Percentiles rank a stretch among this genome's conserved stretches.
Conservation (phyloP, 805 yeast species). For the Hagleromyces aurorensis region DNA sequence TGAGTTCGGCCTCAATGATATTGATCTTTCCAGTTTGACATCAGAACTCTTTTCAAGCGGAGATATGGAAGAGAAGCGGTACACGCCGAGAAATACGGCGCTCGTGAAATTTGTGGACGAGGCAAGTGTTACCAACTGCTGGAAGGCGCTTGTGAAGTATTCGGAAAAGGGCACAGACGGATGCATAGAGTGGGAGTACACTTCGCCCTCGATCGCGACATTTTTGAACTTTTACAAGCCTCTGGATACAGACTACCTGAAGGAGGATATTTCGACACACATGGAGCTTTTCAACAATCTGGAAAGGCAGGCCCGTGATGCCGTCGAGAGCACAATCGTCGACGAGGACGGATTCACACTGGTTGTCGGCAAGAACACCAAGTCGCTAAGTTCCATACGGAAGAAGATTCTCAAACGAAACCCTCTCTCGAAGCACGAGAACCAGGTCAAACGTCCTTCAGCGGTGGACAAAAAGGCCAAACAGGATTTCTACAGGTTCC, state of each 20-base stretch:
- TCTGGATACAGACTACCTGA: slow-evolving; percentile 42
- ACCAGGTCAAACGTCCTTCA: slow-evolving; percentile 14
- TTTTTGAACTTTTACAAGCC: slow-evolving; percentile 39
- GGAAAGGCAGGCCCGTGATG: slow-evolving; percentile 55
- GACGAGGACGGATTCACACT: slow-evolving; percentile 93
- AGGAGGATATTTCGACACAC: slow-evolving; percentile 48
- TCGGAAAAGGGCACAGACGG: slow-evolving; percentile 37
- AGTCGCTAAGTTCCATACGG: slow-evolving; percentile 45
- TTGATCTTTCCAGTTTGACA: slow-evolving; percentile 52
- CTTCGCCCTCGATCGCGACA: slow-evolving; percentile 32
- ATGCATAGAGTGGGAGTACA: slow-evolving; percentile 32
- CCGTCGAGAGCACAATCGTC: slow-evolving; percentile 50
- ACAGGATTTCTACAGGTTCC: slow-evolving; percentile 91
- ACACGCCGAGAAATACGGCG: slow-evolving; percentile 67
- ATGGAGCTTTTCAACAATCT: slow-evolving; percentile 60
- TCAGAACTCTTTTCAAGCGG: slow-evolving; percentile 41
- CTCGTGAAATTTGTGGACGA: slow-evolving; percentile 69
- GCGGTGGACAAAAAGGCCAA: slow-evolving; percentile 64
- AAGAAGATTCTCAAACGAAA: slow-evolving; percentile 29
- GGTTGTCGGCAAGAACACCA: slow-evolving; percentile 82
- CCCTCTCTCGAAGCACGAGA: slow-evolving; percentile 28
- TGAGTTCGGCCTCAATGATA: slow-evolving; percentile 37
- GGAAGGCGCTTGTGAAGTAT: slow-evolving; percentile 49
- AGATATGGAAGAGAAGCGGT: slow-evolving; percentile 29
- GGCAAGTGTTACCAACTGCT: slow-evolving; percentile 46